These are phyloP conservation scores for Heimioporus sp. DNA, from an alignment of 768 basidiomycete species.

Conservation along the genomic window DNA sequence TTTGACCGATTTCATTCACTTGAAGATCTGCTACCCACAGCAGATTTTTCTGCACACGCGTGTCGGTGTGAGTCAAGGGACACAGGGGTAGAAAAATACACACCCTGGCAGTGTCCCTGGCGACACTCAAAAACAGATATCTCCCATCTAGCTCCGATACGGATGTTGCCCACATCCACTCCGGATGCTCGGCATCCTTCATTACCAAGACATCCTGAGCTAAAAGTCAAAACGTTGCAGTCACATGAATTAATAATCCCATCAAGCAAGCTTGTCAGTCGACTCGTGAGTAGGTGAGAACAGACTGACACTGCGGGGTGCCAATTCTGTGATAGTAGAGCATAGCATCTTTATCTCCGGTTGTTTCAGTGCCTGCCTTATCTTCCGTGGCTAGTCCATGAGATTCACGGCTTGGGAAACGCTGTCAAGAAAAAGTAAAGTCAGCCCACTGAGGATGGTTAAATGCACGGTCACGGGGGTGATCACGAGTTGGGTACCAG, in stretches of 20 bases:
- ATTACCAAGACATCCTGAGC: conserved; percentile 69
- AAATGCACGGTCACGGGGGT: background rate
- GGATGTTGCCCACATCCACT: conserved; percentile 59
- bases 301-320: conserved; percentile 59
- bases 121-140: conserved; percentile 54
- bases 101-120: conserved; percentile 65
- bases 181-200: conserved; percentile 60
- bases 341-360: conserved; percentile 65
- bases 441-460: conserved; percentile 2
- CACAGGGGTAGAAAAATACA: conserved; percentile 11
- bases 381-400: conserved; percentile 48
- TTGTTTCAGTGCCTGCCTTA: conserved; percentile 55
- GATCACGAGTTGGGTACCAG: background rate
- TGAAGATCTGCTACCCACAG: conserved; percentile 72
- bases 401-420: conserved; percentile 53
- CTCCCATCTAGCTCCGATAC: conserved; percentile 62
- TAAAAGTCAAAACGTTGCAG: conserved; percentile 23
- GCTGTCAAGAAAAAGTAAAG: conserved; percentile 27
- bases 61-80: background rate
- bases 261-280: conserved; percentile 4
- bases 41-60: conserved; percentile 58
- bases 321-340: conserved; percentile 75
- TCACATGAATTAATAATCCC: background rate
- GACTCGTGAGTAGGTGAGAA: conserved; percentile 1
- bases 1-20: conserved; percentile 54